Evolutionary conservation across 306 rosid species (phyloP), one percentile per base, ranked within the genome.

Genomic region (Vigna nakashimae): DNA sequence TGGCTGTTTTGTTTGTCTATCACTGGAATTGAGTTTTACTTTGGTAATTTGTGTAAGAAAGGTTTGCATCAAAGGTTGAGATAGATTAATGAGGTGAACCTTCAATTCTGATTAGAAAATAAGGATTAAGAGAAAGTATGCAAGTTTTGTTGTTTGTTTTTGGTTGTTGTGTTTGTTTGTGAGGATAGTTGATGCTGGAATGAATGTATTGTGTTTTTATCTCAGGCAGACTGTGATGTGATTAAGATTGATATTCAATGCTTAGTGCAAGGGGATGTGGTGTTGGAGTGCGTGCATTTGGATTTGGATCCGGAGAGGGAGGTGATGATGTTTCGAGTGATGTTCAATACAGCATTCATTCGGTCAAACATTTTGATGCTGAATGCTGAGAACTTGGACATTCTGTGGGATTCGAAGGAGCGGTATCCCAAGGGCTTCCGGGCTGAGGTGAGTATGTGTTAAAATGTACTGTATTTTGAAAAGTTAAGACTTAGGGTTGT

Each of bases 181-280:
- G 17, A 10, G 16, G 63, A 14, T 63, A 55, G 71, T 32, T 86
- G 83, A 76, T 77, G 66, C 30, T 75, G 62, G 76, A 77, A 38
- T 64, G 69, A 62, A 65, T 70, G 70, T 45, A 56, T 55, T 64
- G 69, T 80, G 15, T 17, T 34, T 56, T 65, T 89, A 45, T 76
- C 82, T 89, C 96, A 95, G 98, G 93, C 77, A 74, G 97, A 95
- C 64, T 92, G 96, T 79, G 98, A 90, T 85, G 98, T 95, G 86
- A 95, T 95, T 76, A 95, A 95, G 91, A 90, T 95, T 79, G 98
- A 95, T 79, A 85, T 95, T 74, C 98, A 95, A 79, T 92, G 97
- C 86, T 73, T 92, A 76, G 97, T 95, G 75, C 98, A 95, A 92
- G 98, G 98, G 81, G 98, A 95, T 87, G 97, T 95, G 69, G 98